Evolutionary conservation across 73 alveolate species (phyloP), one percentile per base, ranked within the genome.

Genomic region (Paramecium sonneborni): DNA sequence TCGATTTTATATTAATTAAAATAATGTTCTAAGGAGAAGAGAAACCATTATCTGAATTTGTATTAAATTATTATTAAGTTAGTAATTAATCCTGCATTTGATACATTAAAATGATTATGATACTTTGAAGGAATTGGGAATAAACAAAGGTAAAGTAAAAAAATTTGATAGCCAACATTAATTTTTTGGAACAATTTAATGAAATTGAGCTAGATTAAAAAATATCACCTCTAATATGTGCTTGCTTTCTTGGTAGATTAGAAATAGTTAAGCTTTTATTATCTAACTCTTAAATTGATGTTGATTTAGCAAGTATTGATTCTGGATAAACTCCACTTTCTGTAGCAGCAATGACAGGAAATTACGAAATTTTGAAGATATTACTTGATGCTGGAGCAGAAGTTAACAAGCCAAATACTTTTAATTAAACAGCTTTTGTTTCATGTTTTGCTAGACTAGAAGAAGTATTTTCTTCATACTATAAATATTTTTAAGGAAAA

Each of bases 261-360:
- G 86, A 93, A 9, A 92, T 95, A 28, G 93, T 94, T 6, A 93
- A 86, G 38, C 72, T 95, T 43, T 70, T 95, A 62, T 92, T 95
- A 0, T 96, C 93, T 48, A 95, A 95, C 35, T 93, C 93, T 14
- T 24, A 76, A 21, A 46, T 95, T 4, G 98, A 95, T 74, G 92
- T 95, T 3, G 92, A 95, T 85, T 85, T 95, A 94, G 72, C 93
- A 21, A 93, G 96, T 55, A 93, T 92, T 37, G 98, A 95, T 11
- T 72, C 92, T 26, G 96, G 90, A 11, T 85, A 58, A 57, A 92
- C 98, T 85, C 96, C 98, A 1, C 84, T 95, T 35, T 23, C 94
- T 56, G 95, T 95, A 14, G 94, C 96, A 14, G 94, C 96, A 44
- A 94, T 92, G 62, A 95, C 95, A 7, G 98, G 98, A 18, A 95